phyloP scores from a whole-genome alignment of 2,329 filamentous ascomycete species.

The Hymenotorrendiella dingleyae region DNA sequence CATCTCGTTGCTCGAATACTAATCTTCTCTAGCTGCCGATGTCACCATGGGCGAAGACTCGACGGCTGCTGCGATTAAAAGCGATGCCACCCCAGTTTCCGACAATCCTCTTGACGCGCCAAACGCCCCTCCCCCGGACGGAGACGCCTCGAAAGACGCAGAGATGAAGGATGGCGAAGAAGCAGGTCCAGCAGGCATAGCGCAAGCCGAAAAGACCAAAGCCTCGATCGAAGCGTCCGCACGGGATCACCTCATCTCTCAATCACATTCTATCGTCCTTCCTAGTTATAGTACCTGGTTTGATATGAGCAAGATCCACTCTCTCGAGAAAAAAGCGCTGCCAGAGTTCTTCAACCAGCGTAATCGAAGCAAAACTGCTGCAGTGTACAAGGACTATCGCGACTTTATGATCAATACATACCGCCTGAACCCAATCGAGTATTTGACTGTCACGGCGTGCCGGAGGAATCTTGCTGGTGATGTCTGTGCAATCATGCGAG shows the following conservation, averaged over 20 bases:
- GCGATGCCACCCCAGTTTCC: slow-evolving; percentile 43
- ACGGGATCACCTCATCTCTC: slow-evolving; percentile 83
- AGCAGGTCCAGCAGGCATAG: slow-evolving; percentile 36
- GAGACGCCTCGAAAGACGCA: slow-evolving; percentile 62
- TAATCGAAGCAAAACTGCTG: slow-evolving; percentile 95
- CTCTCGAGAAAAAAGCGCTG: slow-evolving; percentile 87
- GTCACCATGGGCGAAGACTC: slow-evolving; percentile 55
- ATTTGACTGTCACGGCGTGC: slow-evolving; percentile 94
- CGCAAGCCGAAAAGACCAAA: slow-evolving; percentile 64
- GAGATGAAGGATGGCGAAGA: slow-evolving; percentile 68
- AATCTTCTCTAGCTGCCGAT: slow-evolving; percentile 40
- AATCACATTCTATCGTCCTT: slow-evolving; percentile 92
- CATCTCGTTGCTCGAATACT: slow-evolving; percentile 5
- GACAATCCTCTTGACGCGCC: slow-evolving; percentile 68
- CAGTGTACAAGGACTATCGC: slow-evolving; percentile 97
- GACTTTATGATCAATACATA: slow-evolving; percentile 99
- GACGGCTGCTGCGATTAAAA: slow-evolving; percentile 48
- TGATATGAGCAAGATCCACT: slow-evolving; percentile 90
- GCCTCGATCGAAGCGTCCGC: slow-evolving; percentile 78
- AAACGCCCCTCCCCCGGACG: slow-evolving; percentile 56
- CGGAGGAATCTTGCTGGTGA: slow-evolving; percentile 91
- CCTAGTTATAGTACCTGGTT: slow-evolving; percentile 99
- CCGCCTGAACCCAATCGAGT: slow-evolving; percentile 89
- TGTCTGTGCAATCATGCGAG: slow-evolving; percentile 98
- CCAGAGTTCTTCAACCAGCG: slow-evolving; percentile 98